These are phyloP conservation scores for Colletotrichum endophyticum DNA, from an alignment of 2,329 filamentous ascomycete species.

Conservation along the genomic window DNA sequence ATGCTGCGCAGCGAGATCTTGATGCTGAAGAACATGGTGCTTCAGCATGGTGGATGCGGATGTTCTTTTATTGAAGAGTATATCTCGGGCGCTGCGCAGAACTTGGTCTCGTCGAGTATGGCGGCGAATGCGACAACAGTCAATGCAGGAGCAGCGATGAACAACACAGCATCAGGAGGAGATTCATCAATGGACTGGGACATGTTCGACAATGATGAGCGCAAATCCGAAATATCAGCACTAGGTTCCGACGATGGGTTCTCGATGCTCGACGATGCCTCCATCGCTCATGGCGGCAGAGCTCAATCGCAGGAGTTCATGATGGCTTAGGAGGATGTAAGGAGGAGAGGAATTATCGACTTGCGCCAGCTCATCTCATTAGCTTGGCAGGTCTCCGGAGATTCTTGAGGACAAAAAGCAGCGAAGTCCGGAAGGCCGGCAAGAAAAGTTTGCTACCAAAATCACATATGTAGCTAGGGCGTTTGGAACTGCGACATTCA, in stretches of 20 bases:
- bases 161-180: background rate
- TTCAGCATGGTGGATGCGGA: conserved; percentile 17
- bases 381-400: background rate
- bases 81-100: conserved; percentile 14
- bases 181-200: background rate
- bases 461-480: background rate
- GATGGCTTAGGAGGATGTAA: background rate
- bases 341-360: background rate
- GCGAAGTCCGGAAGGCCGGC: background rate
- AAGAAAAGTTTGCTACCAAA: background rate
- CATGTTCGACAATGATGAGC: background rate
- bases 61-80: conserved; percentile 19
- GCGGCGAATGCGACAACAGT: background rate
- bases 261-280: background rate
- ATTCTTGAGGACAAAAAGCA: background rate
- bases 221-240: background rate
- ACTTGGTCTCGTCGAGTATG: conserved; percentile 2
- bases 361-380: background rate
- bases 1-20: conserved; percentile 14
- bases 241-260: background rate
- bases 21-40: conserved; percentile 20
- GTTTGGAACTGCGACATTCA: background rate
- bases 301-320: background rate
- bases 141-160: background rate
- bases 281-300: background rate